Percentiles rank a stretch among this genome's conserved stretches.
phyloP scores from a whole-genome alignment of 164 flowering plant species.

The Tinospora cordifolia region DNA sequence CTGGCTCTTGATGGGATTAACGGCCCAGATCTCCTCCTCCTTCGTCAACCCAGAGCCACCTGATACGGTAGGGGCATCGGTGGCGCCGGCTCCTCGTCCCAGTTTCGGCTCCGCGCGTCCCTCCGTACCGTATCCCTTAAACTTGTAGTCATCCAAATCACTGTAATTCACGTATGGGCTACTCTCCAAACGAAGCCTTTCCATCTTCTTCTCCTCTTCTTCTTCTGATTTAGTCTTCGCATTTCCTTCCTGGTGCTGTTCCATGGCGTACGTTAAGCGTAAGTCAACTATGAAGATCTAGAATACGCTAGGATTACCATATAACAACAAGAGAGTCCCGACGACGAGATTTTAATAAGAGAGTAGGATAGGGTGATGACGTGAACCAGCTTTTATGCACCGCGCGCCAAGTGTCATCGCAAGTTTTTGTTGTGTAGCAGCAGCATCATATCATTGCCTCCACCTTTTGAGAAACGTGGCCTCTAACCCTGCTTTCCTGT shows the following conservation, averaged over 20 bases:
- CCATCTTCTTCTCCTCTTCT: not conserved
- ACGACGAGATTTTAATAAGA: not conserved
- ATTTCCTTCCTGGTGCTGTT: not conserved
- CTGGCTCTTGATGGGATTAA: not conserved
- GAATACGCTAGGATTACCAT: not conserved
- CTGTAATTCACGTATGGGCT: slow-evolving; percentile 15
- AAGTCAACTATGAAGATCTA: not conserved
- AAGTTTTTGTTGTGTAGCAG: not conserved
- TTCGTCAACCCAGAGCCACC: not conserved
- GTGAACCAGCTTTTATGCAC: not conserved
- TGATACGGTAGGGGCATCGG: slow-evolving; percentile 17
- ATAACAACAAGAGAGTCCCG: not conserved
- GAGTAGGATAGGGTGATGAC: not conserved
- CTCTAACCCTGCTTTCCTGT: not conserved
- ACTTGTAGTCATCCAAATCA: slow-evolving; percentile 15
- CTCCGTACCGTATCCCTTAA: slow-evolving; percentile 14
- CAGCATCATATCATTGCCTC: not conserved
- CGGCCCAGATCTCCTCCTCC: not conserved
- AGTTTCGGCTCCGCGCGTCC: slow-evolving; percentile 7
- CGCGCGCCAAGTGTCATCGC: not conserved
- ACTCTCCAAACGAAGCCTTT: slow-evolving; percentile 5
- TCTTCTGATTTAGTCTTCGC: not conserved
- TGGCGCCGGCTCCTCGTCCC: slow-evolving; percentile 5
- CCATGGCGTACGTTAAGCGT: not conserved
- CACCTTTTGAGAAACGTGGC: slow-evolving; percentile 5